These are phyloP conservation scores for Leavenworthia alabamica DNA, from an alignment of 345 rosid species.

Conservation along the genomic window DNA sequence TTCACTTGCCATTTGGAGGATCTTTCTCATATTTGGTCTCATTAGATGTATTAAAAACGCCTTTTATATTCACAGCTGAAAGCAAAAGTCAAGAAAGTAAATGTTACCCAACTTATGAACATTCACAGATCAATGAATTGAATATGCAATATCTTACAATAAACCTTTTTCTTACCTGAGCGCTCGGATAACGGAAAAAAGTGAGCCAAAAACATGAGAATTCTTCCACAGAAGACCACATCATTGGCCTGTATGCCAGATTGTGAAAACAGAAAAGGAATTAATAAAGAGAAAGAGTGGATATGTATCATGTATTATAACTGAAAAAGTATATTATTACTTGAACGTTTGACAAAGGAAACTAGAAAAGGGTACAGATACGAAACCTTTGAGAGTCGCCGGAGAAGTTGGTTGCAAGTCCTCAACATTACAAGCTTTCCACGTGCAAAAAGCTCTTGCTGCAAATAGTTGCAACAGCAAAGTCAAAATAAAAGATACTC, in stretches of 20 bases:
- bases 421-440: constrained; percentile 99
- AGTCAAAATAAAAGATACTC: constrained; percentile 14
- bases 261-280: constrained; percentile 16
- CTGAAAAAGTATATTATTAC: neutral
- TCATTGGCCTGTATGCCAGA: constrained; percentile 69
- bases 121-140: constrained; percentile 1
- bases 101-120: neutral
- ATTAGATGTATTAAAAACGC: constrained; percentile 94
- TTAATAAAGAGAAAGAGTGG: neutral
- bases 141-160: neutral
- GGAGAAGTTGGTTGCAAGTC: constrained; percentile 98
- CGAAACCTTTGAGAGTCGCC: constrained; percentile 86
- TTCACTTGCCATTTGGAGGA: constrained; percentile 62
- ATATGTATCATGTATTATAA: constrained; percentile 13
- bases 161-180: constrained; percentile 54
- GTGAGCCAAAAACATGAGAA: constrained; percentile 94
- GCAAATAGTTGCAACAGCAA: constrained; percentile 19
- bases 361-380: constrained; percentile 2
- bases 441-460: constrained; percentile 99
- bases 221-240: constrained; percentile 94
- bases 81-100: constrained; percentile 20
- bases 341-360: neutral
- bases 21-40: constrained; percentile 91
- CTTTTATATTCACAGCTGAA: constrained; percentile 97
- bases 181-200: constrained; percentile 94